Conservation (phyloP, 306 rosid genomes). For the Sindora glabra region DNA sequence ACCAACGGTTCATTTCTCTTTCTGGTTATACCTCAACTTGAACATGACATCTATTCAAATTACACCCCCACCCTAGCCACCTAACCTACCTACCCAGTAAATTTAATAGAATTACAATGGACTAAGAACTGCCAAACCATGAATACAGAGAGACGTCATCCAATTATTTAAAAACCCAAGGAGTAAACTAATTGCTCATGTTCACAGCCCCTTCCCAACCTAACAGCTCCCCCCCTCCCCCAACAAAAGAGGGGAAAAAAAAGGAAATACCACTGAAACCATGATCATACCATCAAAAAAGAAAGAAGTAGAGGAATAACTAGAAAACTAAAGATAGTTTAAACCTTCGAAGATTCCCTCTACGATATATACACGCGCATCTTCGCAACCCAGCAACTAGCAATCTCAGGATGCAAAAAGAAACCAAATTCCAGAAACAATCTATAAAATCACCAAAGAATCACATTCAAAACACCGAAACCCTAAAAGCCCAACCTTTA, state of each 20-base stretch:
- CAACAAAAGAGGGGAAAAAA: not conserved
- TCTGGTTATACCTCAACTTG: no score
- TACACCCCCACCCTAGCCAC: not conserved
- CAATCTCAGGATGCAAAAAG: not conserved
- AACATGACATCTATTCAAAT: no score
- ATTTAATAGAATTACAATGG: constrained; percentile 5
- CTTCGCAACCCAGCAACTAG: not conserved
- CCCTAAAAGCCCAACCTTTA: constrained; percentile 21
- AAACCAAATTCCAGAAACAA: not conserved
- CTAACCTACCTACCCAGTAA: no score
- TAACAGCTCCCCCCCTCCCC: not conserved
- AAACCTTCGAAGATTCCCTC: not conserved
- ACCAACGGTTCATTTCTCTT: no score
- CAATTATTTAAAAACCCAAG: constrained; percentile 4
- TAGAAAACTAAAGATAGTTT: not conserved
- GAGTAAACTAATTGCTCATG: not conserved
- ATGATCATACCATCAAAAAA: not conserved
- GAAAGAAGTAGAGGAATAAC: no score
- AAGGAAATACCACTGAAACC: not conserved
- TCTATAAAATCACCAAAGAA: no score
- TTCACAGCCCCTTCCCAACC: no score
- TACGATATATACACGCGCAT: not conserved
- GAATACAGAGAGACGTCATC: not conserved
- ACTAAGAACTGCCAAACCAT: not conserved
- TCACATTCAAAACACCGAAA: constrained; percentile 21